Evolutionary conservation across 2,329 filamentous ascomycete genomes (phyloP).

Genomic region (Aspergillus sp.): DNA sequence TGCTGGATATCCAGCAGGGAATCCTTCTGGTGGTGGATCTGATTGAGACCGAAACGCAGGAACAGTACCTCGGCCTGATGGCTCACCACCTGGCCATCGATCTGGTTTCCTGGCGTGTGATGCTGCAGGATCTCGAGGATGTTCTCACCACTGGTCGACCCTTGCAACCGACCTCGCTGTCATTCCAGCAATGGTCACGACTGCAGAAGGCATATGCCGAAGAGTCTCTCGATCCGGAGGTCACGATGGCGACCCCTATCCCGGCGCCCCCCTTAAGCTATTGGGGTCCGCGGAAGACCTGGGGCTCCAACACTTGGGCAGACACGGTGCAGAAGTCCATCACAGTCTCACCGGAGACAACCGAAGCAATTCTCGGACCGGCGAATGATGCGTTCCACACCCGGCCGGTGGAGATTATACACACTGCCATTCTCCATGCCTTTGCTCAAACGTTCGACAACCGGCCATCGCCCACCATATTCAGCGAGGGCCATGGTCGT

Average conservation of each 20-base stretch:
- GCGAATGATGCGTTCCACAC: constrained; percentile 1
- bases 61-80: not conserved
- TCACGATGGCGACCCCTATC: not conserved
- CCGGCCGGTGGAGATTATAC: constrained; percentile 10
- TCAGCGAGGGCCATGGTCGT: constrained; percentile 15
- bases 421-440: constrained; percentile 7
- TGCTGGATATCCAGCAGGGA: not conserved
- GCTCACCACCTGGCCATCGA: constrained; percentile 6
- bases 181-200: constrained; percentile 2
- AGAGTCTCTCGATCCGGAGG: constrained; percentile 79
- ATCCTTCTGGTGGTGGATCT: not conserved
- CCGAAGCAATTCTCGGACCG: constrained; percentile 1
- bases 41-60: not conserved
- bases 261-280: constrained; percentile 30
- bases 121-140: constrained; percentile 3
- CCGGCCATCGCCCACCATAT: constrained; percentile 11
- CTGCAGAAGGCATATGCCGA: constrained; percentile 54
- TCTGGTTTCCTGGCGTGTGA: constrained; percentile 8
- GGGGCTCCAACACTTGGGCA: constrained; percentile 1
- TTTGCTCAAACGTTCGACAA: constrained; percentile 9
- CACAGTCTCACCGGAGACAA: not conserved
- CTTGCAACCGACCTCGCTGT: not conserved
- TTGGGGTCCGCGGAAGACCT: constrained; percentile 7
- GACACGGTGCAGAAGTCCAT: constrained; percentile 2
- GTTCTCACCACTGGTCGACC: not conserved